These are phyloP conservation scores for Canariomyces notabilis DNA, from an alignment of 2,329 filamentous ascomycete species.

Conservation along the genomic window DNA sequence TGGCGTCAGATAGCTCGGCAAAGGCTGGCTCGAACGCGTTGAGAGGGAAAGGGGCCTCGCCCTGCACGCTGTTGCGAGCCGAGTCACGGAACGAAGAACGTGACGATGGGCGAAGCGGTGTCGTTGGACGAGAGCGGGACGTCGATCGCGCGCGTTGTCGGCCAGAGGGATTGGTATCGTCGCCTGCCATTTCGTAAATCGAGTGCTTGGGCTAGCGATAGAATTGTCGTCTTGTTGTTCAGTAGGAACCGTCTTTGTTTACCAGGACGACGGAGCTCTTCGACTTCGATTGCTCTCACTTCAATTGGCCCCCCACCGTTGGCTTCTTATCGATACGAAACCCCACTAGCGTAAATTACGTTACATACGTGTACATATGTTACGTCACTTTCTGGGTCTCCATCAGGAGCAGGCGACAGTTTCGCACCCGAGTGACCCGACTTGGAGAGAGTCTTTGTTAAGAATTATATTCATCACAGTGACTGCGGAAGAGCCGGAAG, in stretches of 20 bases:
- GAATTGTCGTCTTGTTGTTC: not conserved
- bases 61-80: conserved; percentile 51
- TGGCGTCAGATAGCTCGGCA: conserved; percentile 85
- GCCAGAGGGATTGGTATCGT: conserved; percentile 24
- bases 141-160: conserved; percentile 40
- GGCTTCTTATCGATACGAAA: too few relatives aligned
- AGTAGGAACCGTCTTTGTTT: too few relatives aligned
- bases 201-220: not conserved
- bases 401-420: too few relatives aligned
- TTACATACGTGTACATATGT: too few relatives aligned
- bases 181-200: conserved; percentile 5
- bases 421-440: too few relatives aligned
- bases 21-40: conserved; percentile 84
- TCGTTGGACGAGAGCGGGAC: conserved; percentile 77
- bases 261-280: too few relatives aligned
- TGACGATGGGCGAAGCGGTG: conserved; percentile 84
- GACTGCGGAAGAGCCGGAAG: conserved; percentile 8
- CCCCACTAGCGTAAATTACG: too few relatives aligned
- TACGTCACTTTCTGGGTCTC: too few relatives aligned
- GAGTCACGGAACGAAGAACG: conserved; percentile 83
- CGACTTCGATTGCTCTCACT: too few relatives aligned
- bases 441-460: too few relatives aligned
- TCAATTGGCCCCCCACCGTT: too few relatives aligned
- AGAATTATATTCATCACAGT: conserved; percentile 5
- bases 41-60: conserved; percentile 60